Conservation (phyloP, 1,284 basidiomycete species). For the Mycena sp. region DNA sequence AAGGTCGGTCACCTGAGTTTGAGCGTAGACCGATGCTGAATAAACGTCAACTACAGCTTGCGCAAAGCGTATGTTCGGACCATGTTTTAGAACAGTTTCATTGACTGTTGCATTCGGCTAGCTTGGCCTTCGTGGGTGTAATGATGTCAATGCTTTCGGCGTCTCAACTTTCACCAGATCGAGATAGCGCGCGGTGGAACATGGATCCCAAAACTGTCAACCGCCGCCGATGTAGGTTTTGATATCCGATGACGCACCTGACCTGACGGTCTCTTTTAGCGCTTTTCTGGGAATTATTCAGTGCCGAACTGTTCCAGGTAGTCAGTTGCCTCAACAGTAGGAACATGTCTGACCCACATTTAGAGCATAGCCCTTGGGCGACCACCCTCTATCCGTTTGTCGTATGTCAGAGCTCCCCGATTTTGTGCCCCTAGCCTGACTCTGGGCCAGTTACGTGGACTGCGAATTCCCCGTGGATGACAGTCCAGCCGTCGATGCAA, state of each 20-base stretch:
- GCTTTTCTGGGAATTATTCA: constrained; percentile 69
- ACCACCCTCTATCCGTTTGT: constrained; percentile 62
- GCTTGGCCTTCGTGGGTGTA: constrained; percentile 64
- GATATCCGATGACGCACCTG: neutral
- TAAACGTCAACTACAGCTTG: constrained; percentile 52
- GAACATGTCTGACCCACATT: constrained; percentile 12
- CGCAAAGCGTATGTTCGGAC: constrained; percentile 59
- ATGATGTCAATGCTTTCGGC: neutral
- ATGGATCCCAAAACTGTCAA: constrained; percentile 63
- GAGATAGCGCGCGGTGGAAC: constrained; percentile 67
- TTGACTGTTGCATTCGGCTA: constrained; percentile 36
- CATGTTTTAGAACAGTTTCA: neutral
- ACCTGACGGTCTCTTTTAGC: constrained; percentile 9
- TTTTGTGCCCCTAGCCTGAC: too few species aligned
- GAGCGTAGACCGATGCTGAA: constrained; percentile 22
- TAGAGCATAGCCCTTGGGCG: constrained; percentile 63
- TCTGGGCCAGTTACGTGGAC: too few species aligned
- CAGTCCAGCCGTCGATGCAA: constrained; percentile 53
- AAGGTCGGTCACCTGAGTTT: constrained; percentile 39
- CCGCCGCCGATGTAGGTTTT: constrained; percentile 49
- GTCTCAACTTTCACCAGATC: constrained; percentile 51
- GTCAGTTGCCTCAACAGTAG: constrained; percentile 17
- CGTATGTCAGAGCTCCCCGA: too few species aligned
- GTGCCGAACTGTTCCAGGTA: constrained; percentile 60
- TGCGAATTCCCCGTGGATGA: constrained; percentile 65